Evolutionary conservation across 129 eudicot genomes (phyloP).

Genomic region (Apium graveolens): DNA sequence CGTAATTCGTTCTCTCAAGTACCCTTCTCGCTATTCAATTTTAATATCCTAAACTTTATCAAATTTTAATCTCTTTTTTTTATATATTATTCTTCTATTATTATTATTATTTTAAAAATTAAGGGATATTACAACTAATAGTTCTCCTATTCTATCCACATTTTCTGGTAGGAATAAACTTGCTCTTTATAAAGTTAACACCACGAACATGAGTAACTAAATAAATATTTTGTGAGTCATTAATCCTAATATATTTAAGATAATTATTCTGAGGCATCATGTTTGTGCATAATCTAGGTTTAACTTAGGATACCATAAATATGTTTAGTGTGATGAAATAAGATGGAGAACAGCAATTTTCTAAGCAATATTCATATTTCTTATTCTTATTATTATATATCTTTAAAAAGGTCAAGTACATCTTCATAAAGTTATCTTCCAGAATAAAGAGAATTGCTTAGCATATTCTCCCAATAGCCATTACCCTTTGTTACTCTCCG

Average conservation of each 20-base stretch:
- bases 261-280: neutral
- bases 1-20: neutral
- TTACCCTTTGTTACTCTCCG: neutral
- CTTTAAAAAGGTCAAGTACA: neutral
- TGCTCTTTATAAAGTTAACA: neutral
- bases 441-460: neutral
- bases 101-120: no score
- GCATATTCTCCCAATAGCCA: neutral
- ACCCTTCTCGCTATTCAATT: neutral
- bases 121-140: no score
- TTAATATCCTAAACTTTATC: no score
- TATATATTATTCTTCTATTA: no score
- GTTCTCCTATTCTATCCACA: neutral
- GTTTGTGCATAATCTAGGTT: neutral
- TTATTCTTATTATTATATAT: neutral
- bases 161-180: neutral
- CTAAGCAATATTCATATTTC: neutral
- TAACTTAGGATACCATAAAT: neutral
- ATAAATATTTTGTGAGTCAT: neutral
- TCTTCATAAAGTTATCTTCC: neutral
- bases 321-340: neutral
- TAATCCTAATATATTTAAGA: neutral
- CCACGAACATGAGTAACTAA: neutral
- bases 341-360: neutral
- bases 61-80: no score